phyloP scores from a whole-genome alignment of 169 alveolate species.

The Pseudocohnilembus persalinus region DNA sequence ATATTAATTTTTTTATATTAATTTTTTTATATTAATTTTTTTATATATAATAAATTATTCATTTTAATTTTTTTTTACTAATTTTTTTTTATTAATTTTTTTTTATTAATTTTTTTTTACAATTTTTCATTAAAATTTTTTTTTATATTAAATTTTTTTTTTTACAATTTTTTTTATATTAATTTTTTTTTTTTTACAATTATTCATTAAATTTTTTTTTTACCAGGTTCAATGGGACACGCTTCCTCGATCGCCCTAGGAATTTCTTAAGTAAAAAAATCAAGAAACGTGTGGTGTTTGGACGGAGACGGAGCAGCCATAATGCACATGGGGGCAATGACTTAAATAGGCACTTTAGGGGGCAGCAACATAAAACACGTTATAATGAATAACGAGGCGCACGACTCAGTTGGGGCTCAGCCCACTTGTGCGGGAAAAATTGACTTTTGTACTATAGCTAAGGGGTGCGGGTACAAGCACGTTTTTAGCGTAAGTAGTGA shows the following conservation, averaged over 20 bases:
- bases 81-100: no score
- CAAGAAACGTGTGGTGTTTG: conserved; percentile 60
- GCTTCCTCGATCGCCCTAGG: conserved; percentile 76
- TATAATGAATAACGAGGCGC: conserved; percentile 68
- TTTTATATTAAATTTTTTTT: no score
- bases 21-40: no score
- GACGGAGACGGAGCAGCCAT: conserved; percentile 83
- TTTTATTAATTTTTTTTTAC: no score
- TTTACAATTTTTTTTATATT: no score
- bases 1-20: no score
- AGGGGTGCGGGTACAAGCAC: conserved; percentile 62
- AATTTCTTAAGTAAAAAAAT: conserved; percentile 42
- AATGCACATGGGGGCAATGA: conserved; percentile 81
- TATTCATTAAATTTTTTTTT: no score
- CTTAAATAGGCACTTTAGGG: conserved; percentile 49
- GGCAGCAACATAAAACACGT: conserved; percentile 62
- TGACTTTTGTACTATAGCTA: conserved; percentile 61
- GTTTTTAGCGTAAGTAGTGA: conserved; percentile 48
- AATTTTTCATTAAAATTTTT: no score
- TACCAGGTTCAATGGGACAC: conserved; percentile 75
- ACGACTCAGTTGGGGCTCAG: conserved; percentile 82
- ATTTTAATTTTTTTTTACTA: no score
- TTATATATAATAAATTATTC: no score
- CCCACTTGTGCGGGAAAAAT: conserved; percentile 61
- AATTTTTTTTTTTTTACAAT: no score